These are phyloP conservation scores for Ustilago curta DNA, from an alignment of 1,284 basidiomycete genomes.

Conservation along the genomic window DNA sequence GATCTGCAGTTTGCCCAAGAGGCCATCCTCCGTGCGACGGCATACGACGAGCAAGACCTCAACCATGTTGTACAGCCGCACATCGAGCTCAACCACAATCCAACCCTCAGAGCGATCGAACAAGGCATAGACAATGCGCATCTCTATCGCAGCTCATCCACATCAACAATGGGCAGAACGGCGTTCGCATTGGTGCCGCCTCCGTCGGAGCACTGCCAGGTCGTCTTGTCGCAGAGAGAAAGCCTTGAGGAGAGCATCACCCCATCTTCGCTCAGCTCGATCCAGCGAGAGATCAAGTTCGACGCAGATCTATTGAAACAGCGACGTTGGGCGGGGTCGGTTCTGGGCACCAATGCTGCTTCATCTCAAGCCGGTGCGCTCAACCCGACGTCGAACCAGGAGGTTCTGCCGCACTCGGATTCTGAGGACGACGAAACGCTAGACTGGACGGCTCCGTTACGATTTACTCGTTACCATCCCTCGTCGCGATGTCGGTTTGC, in stretches of 20 bases:
- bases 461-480: constrained; percentile 15
- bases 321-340: constrained; percentile 19
- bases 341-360: neutral
- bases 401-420: neutral
- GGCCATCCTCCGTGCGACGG: constrained; percentile 10
- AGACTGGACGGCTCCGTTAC: constrained; percentile 17
- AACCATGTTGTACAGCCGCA: neutral
- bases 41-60: constrained; percentile 14
- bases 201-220: neutral
- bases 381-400: neutral
- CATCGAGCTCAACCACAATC: constrained; percentile 8
- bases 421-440: constrained; percentile 1
- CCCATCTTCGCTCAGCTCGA: constrained; percentile 13
- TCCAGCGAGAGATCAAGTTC: constrained; percentile 29
- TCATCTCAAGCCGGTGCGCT: neutral
- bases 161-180: neutral
- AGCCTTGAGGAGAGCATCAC: constrained; percentile 15
- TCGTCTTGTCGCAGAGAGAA: neutral
- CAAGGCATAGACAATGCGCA: constrained; percentile 9
- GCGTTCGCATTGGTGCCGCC: neutral
- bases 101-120: constrained; percentile 12
- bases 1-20: constrained; percentile 11
- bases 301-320: constrained; percentile 16
- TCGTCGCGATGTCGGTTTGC: constrained; percentile 12
- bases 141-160: neutral